Percentiles rank a stretch among this genome's conserved stretches.
Evolutionary conservation across 2,329 filamentous ascomycete species (phyloP).

Genomic region (Colletotrichum lindemuthianum): DNA sequence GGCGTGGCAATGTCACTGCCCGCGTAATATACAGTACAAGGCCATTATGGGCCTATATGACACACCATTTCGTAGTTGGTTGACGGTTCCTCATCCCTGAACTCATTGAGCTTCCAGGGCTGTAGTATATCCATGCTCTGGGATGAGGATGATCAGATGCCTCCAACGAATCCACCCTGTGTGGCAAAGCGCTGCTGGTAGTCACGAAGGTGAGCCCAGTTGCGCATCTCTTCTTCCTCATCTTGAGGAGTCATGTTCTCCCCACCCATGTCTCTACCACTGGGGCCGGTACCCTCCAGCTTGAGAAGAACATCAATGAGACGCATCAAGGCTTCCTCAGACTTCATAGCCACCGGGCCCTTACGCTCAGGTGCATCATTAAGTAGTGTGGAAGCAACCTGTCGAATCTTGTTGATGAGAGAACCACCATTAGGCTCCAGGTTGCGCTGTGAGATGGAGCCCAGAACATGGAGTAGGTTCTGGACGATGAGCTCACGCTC

Average conservation of each 20-base stretch:
- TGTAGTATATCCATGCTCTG: too few species aligned
- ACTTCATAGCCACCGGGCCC: conserved; percentile 61
- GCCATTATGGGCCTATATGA: too few species aligned
- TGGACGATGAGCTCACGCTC: conserved; percentile 86
- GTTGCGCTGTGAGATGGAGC: conserved; percentile 83
- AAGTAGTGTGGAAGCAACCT: conserved; percentile 83
- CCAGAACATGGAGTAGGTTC: conserved; percentile 78
- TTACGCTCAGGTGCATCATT: conserved; percentile 65
- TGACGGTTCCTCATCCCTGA: too few species aligned
- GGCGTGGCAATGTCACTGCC: too few species aligned
- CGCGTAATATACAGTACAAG: too few species aligned
- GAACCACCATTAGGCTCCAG: conserved; percentile 78
- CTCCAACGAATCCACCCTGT: conserved; percentile 63
- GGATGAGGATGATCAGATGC: conserved; percentile 1
- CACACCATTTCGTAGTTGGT: too few species aligned
- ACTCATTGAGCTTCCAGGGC: too few species aligned
- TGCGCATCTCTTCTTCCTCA: conserved; percentile 79
- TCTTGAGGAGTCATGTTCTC: conserved; percentile 62
- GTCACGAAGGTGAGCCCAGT: conserved; percentile 83
- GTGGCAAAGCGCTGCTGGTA: conserved; percentile 79
- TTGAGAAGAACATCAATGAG: conserved; percentile 81
- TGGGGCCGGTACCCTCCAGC: conserved; percentile 71
- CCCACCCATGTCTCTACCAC: conserved; percentile 37
- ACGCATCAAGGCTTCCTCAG: conserved; percentile 76
- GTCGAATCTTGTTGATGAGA: conserved; percentile 84